Evolutionary conservation across 768 basidiomycete species (phyloP), one percentile per base, ranked within the genome.

Genomic region (Serendipita indica): DNA sequence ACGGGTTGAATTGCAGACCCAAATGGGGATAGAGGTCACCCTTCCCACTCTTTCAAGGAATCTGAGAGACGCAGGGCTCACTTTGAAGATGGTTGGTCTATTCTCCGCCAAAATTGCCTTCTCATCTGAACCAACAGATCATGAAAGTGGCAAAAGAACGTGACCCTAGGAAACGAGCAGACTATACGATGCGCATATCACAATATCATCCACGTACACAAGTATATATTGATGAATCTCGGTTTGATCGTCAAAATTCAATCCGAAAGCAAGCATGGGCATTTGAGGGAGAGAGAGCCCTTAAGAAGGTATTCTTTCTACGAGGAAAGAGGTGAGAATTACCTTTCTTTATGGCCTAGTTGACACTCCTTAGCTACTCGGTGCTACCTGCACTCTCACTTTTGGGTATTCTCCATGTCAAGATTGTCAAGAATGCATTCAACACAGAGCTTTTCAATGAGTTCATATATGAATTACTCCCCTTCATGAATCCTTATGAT

Each of bases 331-430:
- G 65, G 66, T 67, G 52, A 13, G 65, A 45, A 20, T 18, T 3
- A 3, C 49, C 0, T 2, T 3, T 62, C 22, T 52, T 27, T 22
- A 20, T 27, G 13, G 59, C 22, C 41, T 5, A 14, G 28, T 25
- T 58, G 3, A 39, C 14, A 4, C 13, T 33, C 62, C 16, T 39
- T 14, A 68, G 66, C 33, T 73, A 69, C 59, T 73, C 72, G 0
- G 60, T 74, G 3, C 64, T 73, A 0, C 73, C 72, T 3, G 72
- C 70, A 12, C 10, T 73, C 1, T 69, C 69, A 0, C 65, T 71
- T 3, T 63, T 70, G 57, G 73, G 73, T 2, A 66, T 74, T 3
- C 12, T 73, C 1, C 64, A 70, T 57, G 39, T 65, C 3, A 61
- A 67, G 13, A 63, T 73, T 25, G 57, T 67, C 2, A 59, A 67